Conservation (phyloP, 768 basidiomycete species). For the Amanita pseudoporphyria region DNA sequence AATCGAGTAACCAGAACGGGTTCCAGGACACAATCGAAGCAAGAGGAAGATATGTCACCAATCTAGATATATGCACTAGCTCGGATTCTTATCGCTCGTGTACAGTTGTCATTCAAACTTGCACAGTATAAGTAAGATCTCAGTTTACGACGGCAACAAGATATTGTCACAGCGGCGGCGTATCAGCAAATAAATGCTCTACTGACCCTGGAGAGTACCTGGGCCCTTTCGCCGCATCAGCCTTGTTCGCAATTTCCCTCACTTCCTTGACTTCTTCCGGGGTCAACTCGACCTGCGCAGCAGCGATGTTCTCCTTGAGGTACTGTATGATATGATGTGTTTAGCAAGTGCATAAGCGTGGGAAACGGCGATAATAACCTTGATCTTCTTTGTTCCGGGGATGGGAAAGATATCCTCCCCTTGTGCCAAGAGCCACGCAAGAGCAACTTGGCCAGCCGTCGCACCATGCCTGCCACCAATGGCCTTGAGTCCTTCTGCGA, state of each 20-base stretch:
- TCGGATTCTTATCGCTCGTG: too few species aligned
- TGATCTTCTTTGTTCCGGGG: conserved; percentile 35
- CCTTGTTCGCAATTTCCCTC: conserved; percentile 24
- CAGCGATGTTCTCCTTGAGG: conserved; percentile 35
- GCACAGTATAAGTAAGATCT: too few species aligned
- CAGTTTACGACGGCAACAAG: too few species aligned
- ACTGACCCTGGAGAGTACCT: conserved; percentile 23
- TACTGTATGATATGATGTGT: conserved; percentile 18
- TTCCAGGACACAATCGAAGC: too few species aligned
- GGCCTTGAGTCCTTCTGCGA: conserved; percentile 27
- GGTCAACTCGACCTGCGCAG: conserved; percentile 23
- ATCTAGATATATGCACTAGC: too few species aligned
- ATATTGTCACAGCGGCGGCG: conserved; percentile 2
- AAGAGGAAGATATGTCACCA: too few species aligned
- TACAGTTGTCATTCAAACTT: too few species aligned
- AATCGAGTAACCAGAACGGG: too few species aligned
- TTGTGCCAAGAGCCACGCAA: conserved; percentile 44
- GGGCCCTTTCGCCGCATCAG: conserved; percentile 20
- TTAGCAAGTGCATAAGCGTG: neutral
- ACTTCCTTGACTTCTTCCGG: conserved; percentile 28
- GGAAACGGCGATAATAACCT: conserved; percentile 13
- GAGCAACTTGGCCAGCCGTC: conserved; percentile 34
- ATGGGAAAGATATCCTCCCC: conserved; percentile 38
- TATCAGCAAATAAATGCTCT: conserved; percentile 23
- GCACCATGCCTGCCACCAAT: conserved; percentile 30